These are phyloP conservation scores for Glycine soja DNA, from an alignment of 306 rosid species.

Conservation along the genomic window DNA sequence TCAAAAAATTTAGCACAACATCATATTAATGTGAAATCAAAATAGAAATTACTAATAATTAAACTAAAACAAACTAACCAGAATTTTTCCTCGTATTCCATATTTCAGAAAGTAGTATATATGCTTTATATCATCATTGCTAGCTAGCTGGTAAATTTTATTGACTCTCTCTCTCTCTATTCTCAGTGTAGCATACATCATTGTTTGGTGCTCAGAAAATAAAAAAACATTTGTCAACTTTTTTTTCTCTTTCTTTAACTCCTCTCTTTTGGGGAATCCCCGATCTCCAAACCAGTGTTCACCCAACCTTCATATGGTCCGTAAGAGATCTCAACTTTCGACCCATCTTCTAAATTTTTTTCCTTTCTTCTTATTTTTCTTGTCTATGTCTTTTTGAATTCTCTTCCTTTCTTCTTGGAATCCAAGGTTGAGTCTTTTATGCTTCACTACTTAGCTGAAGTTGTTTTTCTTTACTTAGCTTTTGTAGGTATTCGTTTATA, in stretches of 20 bases:
- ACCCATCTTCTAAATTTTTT: constrained; percentile 15
- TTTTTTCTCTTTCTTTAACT: background rate
- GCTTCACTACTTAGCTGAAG: background rate
- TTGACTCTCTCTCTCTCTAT: background rate
- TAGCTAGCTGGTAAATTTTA: constrained; percentile 13
- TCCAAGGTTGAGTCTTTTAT: constrained; percentile 26
- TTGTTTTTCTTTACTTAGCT: constrained; percentile 13
- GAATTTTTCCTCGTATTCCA: background rate
- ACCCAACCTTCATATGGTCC: constrained; percentile 20
- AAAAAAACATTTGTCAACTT: background rate
- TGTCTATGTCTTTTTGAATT: background rate
- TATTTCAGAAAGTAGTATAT: no score
- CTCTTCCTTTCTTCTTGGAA: background rate
- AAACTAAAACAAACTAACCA: background rate
- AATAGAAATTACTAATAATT: background rate
- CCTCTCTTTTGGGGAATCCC: constrained; percentile 33
- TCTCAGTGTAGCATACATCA: background rate
- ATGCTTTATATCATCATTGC: constrained; percentile 18
- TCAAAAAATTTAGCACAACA: no score
- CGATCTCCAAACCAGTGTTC: constrained; percentile 46
- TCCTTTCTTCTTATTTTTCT: background rate
- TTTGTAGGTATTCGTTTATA: background rate
- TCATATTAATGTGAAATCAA: background rate
- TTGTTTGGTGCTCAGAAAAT: constrained; percentile 31
- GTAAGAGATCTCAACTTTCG: constrained; percentile 55